phyloP scores from a whole-genome alignment of 306 rosid species.

The Pueraria montana region DNA sequence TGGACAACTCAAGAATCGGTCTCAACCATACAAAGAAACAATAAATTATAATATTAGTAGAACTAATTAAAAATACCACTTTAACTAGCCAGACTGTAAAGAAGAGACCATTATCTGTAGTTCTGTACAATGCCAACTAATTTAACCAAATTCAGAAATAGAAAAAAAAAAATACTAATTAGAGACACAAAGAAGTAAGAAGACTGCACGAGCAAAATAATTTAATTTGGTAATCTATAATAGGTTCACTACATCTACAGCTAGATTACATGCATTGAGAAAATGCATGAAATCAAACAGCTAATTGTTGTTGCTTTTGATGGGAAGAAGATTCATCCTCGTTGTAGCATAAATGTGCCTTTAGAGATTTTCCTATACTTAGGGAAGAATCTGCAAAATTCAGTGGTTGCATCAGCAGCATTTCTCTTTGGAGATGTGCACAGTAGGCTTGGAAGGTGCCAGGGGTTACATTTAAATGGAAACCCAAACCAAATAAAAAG shows the following conservation, averaged over 20 bases:
- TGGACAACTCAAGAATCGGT: conserved; percentile 47
- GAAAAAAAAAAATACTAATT: background rate
- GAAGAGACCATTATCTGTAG: conserved; percentile 44
- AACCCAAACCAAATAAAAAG: conserved; percentile 89
- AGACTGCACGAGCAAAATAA: conserved; percentile 30
- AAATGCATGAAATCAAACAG: conserved; percentile 64
- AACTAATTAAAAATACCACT: background rate
- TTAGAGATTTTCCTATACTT: conserved; percentile 62
- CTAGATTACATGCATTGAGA: conserved; percentile 54
- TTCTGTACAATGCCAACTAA: conserved; percentile 50
- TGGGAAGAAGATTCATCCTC: conserved; percentile 83
- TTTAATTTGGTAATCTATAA: conserved; percentile 49
- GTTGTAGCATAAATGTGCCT: conserved; percentile 68
- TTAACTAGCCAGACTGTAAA: conserved; percentile 61
- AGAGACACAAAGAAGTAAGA: background rate
- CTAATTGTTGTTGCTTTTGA: conserved; percentile 79
- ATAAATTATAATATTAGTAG: background rate
- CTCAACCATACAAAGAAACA: conserved; percentile 27
- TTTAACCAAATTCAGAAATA: conserved; percentile 31
- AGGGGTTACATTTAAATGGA: conserved; percentile 85
- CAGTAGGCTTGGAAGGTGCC: conserved; percentile 77
- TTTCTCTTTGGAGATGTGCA: conserved; percentile 78
- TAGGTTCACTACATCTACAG: conserved; percentile 51
- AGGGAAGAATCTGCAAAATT: conserved; percentile 63
- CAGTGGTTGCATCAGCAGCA: conserved; percentile 75